Conservation (phyloP, 257 asterid species). For the Ligustrum vulgare region DNA sequence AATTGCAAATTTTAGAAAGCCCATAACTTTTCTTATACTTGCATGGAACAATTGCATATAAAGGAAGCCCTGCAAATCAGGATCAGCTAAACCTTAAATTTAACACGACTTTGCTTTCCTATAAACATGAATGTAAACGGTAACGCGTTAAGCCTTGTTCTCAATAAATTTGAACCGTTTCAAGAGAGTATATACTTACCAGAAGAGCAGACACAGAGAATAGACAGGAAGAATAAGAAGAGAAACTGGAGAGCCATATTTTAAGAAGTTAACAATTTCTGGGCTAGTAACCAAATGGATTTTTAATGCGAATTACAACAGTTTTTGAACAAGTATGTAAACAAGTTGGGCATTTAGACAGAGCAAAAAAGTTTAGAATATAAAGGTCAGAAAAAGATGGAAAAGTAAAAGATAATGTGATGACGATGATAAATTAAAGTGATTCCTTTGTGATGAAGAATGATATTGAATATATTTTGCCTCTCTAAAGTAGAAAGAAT, state of each 20-base stretch:
- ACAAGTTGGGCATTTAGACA: constrained; percentile 29
- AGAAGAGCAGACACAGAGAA: constrained; percentile 37
- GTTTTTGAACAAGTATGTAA: constrained; percentile 10
- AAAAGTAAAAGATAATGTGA: constrained; percentile 55
- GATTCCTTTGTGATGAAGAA: constrained; percentile 80
- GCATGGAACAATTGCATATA: neutral
- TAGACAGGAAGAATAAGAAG: constrained; percentile 39
- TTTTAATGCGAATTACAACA: constrained; percentile 15
- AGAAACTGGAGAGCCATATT: constrained; percentile 43
- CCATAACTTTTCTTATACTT: too few species aligned
- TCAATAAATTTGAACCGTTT: neutral
- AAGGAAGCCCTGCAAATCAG: neutral
- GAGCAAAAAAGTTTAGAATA: constrained; percentile 13
- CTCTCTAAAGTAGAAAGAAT: constrained; percentile 42
- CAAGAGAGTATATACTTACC: constrained; percentile 38
- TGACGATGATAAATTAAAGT: constrained; percentile 40
- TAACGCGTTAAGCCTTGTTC: neutral
- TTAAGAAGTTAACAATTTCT: constrained; percentile 14
- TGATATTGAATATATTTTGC: constrained; percentile 44
- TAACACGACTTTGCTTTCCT: neutral
- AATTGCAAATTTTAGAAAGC: too few species aligned
- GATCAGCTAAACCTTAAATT: neutral
- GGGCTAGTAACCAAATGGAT: constrained; percentile 18
- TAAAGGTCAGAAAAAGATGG: constrained; percentile 26
- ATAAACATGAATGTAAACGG: neutral